Percentiles rank a stretch among this genome's conserved stretches.
These are phyloP conservation scores for Senecio squalidus DNA, from an alignment of 140 eudicot species.

Conservation along the genomic window DNA sequence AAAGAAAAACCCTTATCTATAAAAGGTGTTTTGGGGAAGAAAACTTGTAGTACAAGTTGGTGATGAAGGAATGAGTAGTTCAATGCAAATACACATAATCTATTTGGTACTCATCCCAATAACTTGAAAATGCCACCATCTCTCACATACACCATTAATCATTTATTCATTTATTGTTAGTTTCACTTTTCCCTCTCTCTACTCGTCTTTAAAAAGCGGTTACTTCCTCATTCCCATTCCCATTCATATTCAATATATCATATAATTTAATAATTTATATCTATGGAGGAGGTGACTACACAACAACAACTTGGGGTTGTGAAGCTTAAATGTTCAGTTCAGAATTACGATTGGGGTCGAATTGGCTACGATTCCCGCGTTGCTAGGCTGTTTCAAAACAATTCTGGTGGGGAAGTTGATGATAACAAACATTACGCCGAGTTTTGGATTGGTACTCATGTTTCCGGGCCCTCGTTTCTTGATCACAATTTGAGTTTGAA, in stretches of 20 bases:
- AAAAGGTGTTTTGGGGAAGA: too few species aligned
- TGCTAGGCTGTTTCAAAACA: slow-evolving; percentile 36
- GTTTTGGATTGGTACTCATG: slow-evolving; percentile 93
- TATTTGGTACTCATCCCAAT: slow-evolving; percentile 13
- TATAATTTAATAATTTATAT: too few species aligned
- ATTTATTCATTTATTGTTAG: too few species aligned
- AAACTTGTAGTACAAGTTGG: too few species aligned
- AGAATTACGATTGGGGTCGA: slow-evolving; percentile 84
- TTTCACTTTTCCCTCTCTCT: slow-evolving; percentile 32
- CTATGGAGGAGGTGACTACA: neutral
- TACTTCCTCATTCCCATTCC: neutral
- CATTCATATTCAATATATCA: too few species aligned
- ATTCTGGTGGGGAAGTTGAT: slow-evolving; percentile 34
- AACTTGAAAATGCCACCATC: slow-evolving; percentile 30
- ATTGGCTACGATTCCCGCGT: slow-evolving; percentile 53
- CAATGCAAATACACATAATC: slow-evolving; percentile 11
- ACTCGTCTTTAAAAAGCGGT: slow-evolving; percentile 32
- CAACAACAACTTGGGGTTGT: slow-evolving; percentile 16
- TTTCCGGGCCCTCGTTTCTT: slow-evolving; percentile 64
- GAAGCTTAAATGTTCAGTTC: slow-evolving; percentile 61
- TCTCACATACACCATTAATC: neutral
- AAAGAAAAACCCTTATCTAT: too few species aligned
- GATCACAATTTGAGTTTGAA: slow-evolving; percentile 31
- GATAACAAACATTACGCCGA: slow-evolving; percentile 67
- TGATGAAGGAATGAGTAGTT: slow-evolving; percentile 14